Evolutionary conservation across 345 rosid genomes (phyloP).

Genomic region (Citrus cavaleriei): DNA sequence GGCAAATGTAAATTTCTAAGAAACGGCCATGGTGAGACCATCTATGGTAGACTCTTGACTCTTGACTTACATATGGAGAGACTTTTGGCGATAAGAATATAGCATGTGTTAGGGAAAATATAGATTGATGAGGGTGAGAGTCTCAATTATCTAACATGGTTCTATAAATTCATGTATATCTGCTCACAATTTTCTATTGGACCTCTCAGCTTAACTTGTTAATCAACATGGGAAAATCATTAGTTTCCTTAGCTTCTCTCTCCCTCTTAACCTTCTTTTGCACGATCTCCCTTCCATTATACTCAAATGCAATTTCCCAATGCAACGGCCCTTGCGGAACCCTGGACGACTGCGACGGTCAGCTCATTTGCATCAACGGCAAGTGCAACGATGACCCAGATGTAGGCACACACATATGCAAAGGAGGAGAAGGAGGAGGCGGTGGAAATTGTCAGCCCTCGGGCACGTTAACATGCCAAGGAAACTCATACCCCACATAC

Average conservation of each 20-base stretch:
- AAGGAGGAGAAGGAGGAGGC: background rate
- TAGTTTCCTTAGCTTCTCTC: background rate
- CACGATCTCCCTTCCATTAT: background rate
- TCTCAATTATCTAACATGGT: no score
- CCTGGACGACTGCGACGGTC: slow-evolving; percentile 29
- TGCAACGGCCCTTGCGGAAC: slow-evolving; percentile 36
- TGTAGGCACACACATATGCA: slow-evolving; percentile 27
- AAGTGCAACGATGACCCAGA: slow-evolving; percentile 37
- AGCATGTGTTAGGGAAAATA: no score
- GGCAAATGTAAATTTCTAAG: background rate
- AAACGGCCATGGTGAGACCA: background rate
- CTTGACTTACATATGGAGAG: background rate
- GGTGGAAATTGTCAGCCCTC: slow-evolving; percentile 17
- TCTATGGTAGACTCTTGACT: background rate
- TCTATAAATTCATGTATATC: background rate
- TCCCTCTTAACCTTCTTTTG: background rate
- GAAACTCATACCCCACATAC: background rate
- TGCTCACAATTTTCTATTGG: no score
- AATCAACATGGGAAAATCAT: background rate
- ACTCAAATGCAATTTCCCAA: slow-evolving; percentile 26
- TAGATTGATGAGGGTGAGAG: no score
- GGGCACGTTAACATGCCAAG: slow-evolving; percentile 8
- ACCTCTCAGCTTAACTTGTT: background rate
- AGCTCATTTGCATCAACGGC: slow-evolving; percentile 36
- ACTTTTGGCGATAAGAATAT: background rate